Percentiles rank a stretch among this genome's conserved stretches.
phyloP scores from a whole-genome alignment of 495 filamentous ascomycete genomes.

The Chlorociboria aeruginascens region DNA sequence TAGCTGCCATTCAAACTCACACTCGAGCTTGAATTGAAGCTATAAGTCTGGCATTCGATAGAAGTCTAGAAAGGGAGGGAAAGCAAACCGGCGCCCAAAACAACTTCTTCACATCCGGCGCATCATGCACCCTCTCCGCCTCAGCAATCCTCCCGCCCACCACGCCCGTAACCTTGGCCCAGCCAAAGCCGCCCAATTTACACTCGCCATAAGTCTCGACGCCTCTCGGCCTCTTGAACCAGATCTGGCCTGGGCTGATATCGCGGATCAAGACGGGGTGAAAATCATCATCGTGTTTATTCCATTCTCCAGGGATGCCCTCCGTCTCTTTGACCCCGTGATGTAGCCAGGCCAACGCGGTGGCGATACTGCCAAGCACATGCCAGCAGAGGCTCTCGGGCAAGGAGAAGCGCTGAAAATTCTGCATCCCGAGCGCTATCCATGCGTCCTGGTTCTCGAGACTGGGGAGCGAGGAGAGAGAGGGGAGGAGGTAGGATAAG shows the following conservation, averaged over 20 bases:
- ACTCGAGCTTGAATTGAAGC: no score
- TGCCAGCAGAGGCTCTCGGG: conserved; percentile 19
- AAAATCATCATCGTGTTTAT: conserved; percentile 25
- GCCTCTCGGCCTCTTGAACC: conserved; percentile 29
- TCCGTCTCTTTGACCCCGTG: conserved; percentile 16
- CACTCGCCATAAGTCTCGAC: conserved; percentile 34
- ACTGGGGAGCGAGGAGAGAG: background rate
- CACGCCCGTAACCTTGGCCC: conserved; percentile 23
- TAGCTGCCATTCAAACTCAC: background rate
- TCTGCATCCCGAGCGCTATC: conserved; percentile 5
- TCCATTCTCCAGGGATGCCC: conserved; percentile 10
- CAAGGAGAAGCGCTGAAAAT: conserved; percentile 13
- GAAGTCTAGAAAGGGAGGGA: background rate
- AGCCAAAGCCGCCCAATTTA: conserved; percentile 33
- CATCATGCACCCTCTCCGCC: background rate
- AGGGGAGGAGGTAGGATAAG: conserved; percentile 11
- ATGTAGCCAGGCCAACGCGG: conserved; percentile 17
- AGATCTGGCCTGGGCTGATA: conserved; percentile 30
- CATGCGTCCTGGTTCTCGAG: conserved; percentile 5
- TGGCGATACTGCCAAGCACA: conserved; percentile 5
- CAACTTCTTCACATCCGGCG: conserved; percentile 2
- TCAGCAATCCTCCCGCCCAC: conserved; percentile 7
- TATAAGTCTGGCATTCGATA: background rate
- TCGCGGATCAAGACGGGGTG: conserved; percentile 32
- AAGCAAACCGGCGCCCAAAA: conserved; percentile 12